Conservation (phyloP, 306 rosid species). For the Psophocarpus tetragonolobus region DNA sequence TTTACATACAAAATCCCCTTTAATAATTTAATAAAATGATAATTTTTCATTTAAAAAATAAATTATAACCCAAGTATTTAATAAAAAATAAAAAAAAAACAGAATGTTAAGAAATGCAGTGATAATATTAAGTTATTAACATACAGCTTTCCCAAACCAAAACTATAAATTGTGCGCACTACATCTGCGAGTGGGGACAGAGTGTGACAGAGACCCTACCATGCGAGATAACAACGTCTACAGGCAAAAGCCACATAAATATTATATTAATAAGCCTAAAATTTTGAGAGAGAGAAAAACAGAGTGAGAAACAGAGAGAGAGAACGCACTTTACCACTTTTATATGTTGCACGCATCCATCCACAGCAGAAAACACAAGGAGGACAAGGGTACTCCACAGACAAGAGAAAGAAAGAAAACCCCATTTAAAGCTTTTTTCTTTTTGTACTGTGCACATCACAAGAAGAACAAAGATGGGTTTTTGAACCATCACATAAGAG, state of each 20-base stretch:
- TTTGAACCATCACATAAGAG: conserved; percentile 12
- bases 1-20: not conserved
- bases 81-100: not conserved
- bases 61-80: not conserved
- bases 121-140: conserved; percentile 21
- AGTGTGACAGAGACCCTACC: conserved; percentile 42
- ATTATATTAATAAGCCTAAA: not conserved
- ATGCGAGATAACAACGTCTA: conserved; percentile 42
- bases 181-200: conserved; percentile 41
- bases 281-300: not conserved
- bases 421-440: conserved; percentile 38
- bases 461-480: conserved; percentile 21
- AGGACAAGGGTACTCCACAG: conserved; percentile 40
- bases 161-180: conserved; percentile 41
- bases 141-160: not conserved
- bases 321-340: conserved; percentile 81
- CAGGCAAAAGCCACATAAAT: conserved; percentile 37
- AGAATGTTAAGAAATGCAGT: not conserved
- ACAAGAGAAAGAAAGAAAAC: conserved; percentile 31
- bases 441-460: conserved; percentile 40
- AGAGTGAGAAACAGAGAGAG: conserved; percentile 28
- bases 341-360: conserved; percentile 95
- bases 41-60: too few species aligned
- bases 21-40: not conserved
- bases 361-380: conserved; percentile 65